Base-by-base conservation (phyloP, 139 green algal genomes). In the Picochlorum sp. region DNA sequence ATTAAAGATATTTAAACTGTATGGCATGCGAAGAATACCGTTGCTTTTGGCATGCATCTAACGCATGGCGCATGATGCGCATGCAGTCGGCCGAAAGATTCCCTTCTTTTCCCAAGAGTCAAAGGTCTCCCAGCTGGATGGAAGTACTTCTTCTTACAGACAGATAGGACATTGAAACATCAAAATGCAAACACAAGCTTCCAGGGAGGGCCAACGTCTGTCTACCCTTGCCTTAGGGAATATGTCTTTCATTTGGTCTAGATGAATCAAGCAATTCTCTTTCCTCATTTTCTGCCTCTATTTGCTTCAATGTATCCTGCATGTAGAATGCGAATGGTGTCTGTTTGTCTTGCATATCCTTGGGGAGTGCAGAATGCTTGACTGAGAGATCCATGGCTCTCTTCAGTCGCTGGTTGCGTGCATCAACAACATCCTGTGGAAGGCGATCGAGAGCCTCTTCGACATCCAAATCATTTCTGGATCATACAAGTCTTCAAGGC, bases 401-500 rank as follows among this genome's bases (percentile, higher is more conserved):
- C 78, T 95, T 96, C 34, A 98, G 76, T 37, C 94, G 83, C 70
- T 92, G 84, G 66, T 93, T 95, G 63, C 94, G 85, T 1, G 78
- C 80, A 47, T 95, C 76, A n/a, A 95, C 61, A 23, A 92, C 92
- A 26, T 96, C 85, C 37, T 88, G 78, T 4, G 92, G 90, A 50
- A 97, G 65, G 14, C 94, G 80, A 28, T 86, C 80, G 55, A 99
- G 73, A 0, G 94, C 92, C 72, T 97, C 94, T 21, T 86, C 83
- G 13, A 98, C 83, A 60, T 99, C 90, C 76, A 92, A 61, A 77
- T 98, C 83, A 60, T 86, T 79, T 86, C 61, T 3, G 85, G 88
- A 71, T 98, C 92, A 49, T 91, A 86, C 16, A 99, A 82, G 78
- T 99, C 93, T 64, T 99, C 94, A 54, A 95, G 97, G 26, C 94